Base-by-base conservation (phyloP, 352 stramenopile genomes). In the Globisporangium irregulare region DNA sequence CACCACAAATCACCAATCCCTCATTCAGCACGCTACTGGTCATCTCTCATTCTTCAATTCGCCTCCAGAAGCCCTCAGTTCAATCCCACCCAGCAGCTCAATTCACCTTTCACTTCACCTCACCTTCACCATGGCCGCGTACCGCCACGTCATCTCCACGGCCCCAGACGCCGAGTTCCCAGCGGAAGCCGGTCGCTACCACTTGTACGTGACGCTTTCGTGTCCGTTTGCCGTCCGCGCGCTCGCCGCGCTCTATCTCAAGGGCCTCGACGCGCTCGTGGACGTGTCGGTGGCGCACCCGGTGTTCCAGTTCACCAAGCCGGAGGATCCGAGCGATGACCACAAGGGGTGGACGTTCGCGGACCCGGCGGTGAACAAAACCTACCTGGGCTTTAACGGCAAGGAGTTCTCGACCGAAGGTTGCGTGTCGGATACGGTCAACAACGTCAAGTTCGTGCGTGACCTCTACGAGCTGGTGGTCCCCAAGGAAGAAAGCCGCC, bases 141-240 rank as follows among this genome's bases (percentile, higher is more conserved):
- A 61, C 32, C 69, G 64, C 51, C 67, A 74, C 64, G 63, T 55
- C 32, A 76, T 79, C 70, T 43, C 66, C 51, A 66, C 61, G 20
- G 51, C 32, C 5, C 32, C 70, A 0, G 63, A 70, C 25, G 67
- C 73, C n/a, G 58, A 66, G 18, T 79, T 74, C 70, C 70, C 71
- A 6, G 65, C 71, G 2, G 78, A 89, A 55, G 78, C 77, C 24
- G 79, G 66, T 15, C 80, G 82, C 32, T 90, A 99, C 75, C 94
- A 98, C 76, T 75, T 99, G 25, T 98, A 98, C 77, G 79, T 98
- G 2, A 83, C 89, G 20, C 86, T 92, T 60, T 91, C 93, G 36
- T 99, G 96, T 76, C 96, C 97, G 25, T 89, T 81, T 25, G 80
- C 79, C 3, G 77, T 73, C 50, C 76, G 79, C 20, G 82, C 79